These are phyloP conservation scores for Candida vartiovaarae DNA, from an alignment of 805 yeast genomes.

Conservation along the genomic window DNA sequence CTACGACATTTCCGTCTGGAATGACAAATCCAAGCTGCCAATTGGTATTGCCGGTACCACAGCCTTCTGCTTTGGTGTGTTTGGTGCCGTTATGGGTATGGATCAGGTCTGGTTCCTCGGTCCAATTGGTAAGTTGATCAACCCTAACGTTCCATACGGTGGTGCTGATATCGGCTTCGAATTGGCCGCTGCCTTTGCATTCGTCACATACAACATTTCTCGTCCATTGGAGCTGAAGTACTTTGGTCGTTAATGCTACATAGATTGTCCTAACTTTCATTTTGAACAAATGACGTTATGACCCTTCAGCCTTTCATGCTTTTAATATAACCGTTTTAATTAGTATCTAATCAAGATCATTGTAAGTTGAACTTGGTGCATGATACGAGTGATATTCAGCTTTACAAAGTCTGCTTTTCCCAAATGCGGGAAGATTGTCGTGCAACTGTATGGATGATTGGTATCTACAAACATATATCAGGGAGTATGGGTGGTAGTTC, in stretches of 20 bases:
- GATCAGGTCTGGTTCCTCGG: conserved; percentile 80
- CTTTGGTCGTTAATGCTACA: conserved; percentile 33
- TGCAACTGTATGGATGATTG: too few relatives aligned
- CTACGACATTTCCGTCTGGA: conserved; percentile 58
- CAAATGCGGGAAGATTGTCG: too few relatives aligned
- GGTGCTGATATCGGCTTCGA: conserved; percentile 92
- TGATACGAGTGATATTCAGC: too few relatives aligned
- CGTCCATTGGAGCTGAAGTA: conserved; percentile 69
- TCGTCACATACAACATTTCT: conserved; percentile 49
- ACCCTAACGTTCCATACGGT: conserved; percentile 27
- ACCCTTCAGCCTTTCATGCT: too few relatives aligned
- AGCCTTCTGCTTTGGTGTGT: conserved; percentile 78
- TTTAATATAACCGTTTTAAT: too few relatives aligned
- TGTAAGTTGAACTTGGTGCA: too few relatives aligned
- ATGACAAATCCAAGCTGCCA: conserved; percentile 54
- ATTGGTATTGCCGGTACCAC: conserved; percentile 70
- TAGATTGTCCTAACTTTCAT: too few relatives aligned
- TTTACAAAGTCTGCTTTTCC: too few relatives aligned
- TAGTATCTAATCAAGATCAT: too few relatives aligned
- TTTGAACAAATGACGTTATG: too few relatives aligned
- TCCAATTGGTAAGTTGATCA: conserved; percentile 53
- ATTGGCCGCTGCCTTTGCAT: conserved; percentile 62
- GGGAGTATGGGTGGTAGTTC: too few relatives aligned
- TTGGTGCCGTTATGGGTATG: conserved; percentile 87
- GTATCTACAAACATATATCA: too few relatives aligned